These are phyloP conservation scores for Xylaria telfairii DNA, from an alignment of 495 filamentous ascomycete genomes.

Conservation along the genomic window DNA sequence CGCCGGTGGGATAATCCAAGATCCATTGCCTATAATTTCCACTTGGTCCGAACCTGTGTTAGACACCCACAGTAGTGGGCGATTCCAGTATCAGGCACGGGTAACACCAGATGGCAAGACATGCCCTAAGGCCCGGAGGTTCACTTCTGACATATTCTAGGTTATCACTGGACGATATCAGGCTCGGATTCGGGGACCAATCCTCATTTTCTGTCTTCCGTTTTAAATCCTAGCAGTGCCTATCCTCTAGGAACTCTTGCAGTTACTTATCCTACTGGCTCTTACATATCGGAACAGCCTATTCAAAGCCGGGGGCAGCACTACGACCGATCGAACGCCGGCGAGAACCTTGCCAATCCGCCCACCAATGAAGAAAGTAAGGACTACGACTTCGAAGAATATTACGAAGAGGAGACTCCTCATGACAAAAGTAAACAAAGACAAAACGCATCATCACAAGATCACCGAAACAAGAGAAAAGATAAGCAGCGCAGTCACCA, in stretches of 20 bases:
- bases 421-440: neutral
- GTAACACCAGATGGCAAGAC: conserved; percentile 5
- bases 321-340: neutral
- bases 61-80: neutral
- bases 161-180: neutral
- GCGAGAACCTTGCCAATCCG: neutral
- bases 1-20: neutral
- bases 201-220: neutral
- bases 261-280: neutral
- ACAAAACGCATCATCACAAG: neutral
- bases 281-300: neutral
- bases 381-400: neutral
- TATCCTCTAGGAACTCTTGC: neutral
- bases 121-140: neutral
- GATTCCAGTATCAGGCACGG: conserved; percentile 1
- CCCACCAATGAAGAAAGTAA: neutral
- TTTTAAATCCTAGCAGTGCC: neutral
- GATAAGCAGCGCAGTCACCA: neutral
- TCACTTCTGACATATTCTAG: neutral
- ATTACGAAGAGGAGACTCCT: neutral
- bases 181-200: conserved; percentile 1
- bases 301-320: neutral
- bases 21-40: neutral
- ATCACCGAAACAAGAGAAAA: neutral
- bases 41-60: conserved; percentile 12